Conservation (phyloP, 371 early-diverging fungal genomes). For the Lichtheimia ramosa region DNA sequence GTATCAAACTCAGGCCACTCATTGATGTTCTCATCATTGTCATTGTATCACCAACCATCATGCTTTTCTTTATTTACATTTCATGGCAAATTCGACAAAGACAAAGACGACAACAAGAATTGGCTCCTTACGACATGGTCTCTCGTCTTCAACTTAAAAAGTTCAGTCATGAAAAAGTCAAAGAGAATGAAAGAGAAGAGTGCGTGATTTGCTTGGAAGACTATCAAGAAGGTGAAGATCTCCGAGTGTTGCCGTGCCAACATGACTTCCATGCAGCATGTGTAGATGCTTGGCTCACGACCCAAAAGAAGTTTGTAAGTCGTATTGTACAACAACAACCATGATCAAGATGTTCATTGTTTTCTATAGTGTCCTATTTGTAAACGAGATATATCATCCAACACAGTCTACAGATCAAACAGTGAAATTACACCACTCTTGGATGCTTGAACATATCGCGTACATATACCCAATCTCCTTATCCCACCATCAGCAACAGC, state of each 20-base stretch:
- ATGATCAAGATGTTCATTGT: neutral
- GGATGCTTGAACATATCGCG: neutral
- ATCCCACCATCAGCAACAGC: neutral
- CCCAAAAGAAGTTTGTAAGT: constrained; percentile 76
- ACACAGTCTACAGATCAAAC: neutral
- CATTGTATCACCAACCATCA: constrained; percentile 66
- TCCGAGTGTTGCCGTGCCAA: constrained; percentile 83
- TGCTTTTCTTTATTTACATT: constrained; percentile 69
- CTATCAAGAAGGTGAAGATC: constrained; percentile 74
- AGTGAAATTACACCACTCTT: constrained; percentile 14
- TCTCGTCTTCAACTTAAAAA: constrained; percentile 58
- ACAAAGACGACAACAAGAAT: constrained; percentile 53
- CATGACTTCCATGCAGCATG: constrained; percentile 93
- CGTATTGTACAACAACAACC: neutral
- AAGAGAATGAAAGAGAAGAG: constrained; percentile 65
- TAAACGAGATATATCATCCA: constrained; percentile 5
- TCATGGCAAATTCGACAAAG: constrained; percentile 66
- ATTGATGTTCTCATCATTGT: constrained; percentile 71
- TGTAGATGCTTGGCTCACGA: constrained; percentile 87
- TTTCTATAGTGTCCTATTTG: constrained; percentile 8
- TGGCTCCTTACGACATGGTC: constrained; percentile 70
- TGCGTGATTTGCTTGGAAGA: constrained; percentile 96
- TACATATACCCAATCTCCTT: too few species aligned
- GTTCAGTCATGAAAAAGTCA: constrained; percentile 56
- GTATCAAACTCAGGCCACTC: constrained; percentile 48